Percentiles rank a stretch among this genome's conserved stretches.
Conservation (phyloP, 192 early-diverging fungal genomes). For the Dispira simplex region DNA sequence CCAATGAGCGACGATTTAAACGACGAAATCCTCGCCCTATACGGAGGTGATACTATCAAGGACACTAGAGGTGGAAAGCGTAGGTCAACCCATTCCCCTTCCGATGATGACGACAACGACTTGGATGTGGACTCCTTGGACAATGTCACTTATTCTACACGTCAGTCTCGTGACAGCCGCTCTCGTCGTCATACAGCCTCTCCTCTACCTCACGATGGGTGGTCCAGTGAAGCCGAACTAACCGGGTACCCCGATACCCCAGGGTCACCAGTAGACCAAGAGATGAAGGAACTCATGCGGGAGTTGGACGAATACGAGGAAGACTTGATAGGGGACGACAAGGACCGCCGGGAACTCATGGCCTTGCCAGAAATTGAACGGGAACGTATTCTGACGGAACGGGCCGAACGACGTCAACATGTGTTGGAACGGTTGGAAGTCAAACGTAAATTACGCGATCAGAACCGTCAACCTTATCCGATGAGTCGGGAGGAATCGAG, state of each 20-base stretch:
- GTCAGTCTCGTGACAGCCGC: conserved; percentile 25
- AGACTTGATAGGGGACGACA: conserved; percentile 55
- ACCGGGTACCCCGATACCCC: conserved; percentile 11
- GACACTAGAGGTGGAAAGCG: not conserved
- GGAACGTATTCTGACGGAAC: conserved; percentile 59
- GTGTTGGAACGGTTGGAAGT: conserved; percentile 26
- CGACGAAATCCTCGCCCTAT: too few species aligned
- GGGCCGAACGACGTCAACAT: conserved; percentile 39
- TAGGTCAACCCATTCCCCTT: conserved; percentile 11
- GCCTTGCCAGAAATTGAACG: conserved; percentile 56
- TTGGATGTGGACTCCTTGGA: conserved; percentile 19
- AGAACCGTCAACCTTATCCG: not conserved
- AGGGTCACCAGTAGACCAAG: conserved; percentile 27
- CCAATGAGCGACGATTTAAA: too few species aligned
- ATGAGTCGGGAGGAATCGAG: not conserved
- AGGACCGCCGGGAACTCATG: conserved; percentile 37
- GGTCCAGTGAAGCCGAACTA: too few species aligned
- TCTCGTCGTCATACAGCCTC: too few species aligned
- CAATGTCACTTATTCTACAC: conserved; percentile 9
- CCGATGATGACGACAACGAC: conserved; percentile 15
- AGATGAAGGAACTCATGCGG: conserved; percentile 26
- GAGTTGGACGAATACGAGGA: conserved; percentile 51
- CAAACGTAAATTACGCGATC: conserved; percentile 19
- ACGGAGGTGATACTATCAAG: too few species aligned
- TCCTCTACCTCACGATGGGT: too few species aligned